Conservation (phyloP, 148 eudicot species). For the Fagopyrum esculentum region DNA sequence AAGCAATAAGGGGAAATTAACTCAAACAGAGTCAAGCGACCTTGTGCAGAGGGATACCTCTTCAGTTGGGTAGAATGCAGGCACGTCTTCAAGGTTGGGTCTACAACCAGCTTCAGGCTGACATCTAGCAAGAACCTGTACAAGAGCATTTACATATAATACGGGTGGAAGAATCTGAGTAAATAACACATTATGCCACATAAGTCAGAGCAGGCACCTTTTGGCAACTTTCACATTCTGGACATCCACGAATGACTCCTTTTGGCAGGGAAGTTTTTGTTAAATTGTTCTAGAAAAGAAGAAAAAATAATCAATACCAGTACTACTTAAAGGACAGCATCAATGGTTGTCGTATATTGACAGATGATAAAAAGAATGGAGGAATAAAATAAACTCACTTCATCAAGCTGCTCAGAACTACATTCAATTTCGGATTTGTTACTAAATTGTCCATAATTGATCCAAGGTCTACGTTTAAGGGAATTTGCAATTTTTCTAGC, state of each 20-base stretch:
- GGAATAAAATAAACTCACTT: constrained; percentile 19
- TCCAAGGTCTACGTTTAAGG: constrained; percentile 50
- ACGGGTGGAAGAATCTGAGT: neutral
- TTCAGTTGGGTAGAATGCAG: constrained; percentile 89
- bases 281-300: constrained; percentile 38
- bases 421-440: constrained; percentile 59
- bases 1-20: neutral
- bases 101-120: constrained; percentile 67
- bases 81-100: constrained; percentile 82
- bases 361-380: neutral
- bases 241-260: constrained; percentile 92
- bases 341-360: neutral
- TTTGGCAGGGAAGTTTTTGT: constrained; percentile 51
- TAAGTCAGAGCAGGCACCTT: constrained; percentile 37
- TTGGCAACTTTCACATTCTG: constrained; percentile 68
- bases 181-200: neutral
- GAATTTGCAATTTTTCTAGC: constrained; percentile 40
- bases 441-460: constrained; percentile 42
- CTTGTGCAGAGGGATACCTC: constrained; percentile 40
- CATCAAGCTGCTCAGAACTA: constrained; percentile 60
- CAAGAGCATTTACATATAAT: neutral
- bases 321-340: neutral
- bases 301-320: neutral
- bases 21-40: neutral
- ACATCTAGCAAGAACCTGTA: constrained; percentile 90